phyloP scores from a whole-genome alignment of 177 flowering plant genomes.

The Vitis hybrid region DNA sequence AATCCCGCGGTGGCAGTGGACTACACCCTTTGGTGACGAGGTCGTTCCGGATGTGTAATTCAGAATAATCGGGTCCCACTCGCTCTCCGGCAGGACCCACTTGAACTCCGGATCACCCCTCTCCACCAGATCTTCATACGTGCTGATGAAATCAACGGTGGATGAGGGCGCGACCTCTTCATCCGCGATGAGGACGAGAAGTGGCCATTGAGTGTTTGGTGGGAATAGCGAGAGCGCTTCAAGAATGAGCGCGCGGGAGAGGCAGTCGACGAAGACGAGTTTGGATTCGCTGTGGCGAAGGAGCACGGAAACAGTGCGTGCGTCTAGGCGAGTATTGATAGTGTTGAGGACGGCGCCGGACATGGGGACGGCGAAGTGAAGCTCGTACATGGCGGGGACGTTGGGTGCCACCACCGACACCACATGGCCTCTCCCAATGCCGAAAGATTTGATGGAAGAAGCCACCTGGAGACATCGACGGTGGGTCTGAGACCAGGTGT shows the following conservation, averaged over 20 bases:
- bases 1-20: slow-evolving; percentile 20
- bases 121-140: slow-evolving; percentile 9
- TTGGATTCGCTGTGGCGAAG: slow-evolving; percentile 36
- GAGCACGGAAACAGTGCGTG: slow-evolving; percentile 27
- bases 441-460: slow-evolving; percentile 13
- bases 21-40: slow-evolving; percentile 23
- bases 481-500: slow-evolving; percentile 27
- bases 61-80: slow-evolving; percentile 17
- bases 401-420: slow-evolving; percentile 39
- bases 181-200: slow-evolving; percentile 11
- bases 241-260: slow-evolving; percentile 17
- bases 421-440: slow-evolving; percentile 17
- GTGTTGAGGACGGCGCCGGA: slow-evolving; percentile 37
- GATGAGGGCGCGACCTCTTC: not conserved
- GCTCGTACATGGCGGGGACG: slow-evolving; percentile 43
- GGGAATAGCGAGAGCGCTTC: slow-evolving; percentile 31
- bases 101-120: slow-evolving; percentile 12
- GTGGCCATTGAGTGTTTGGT: not conserved
- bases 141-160: not conserved
- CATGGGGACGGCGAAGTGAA: slow-evolving; percentile 43
- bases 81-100: slow-evolving; percentile 13
- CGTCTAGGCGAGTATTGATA: slow-evolving; percentile 44
- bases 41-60: slow-evolving; percentile 27
- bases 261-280: slow-evolving; percentile 38
- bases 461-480: slow-evolving; percentile 20